phyloP scores from a whole-genome alignment of 1,284 basidiomycete species.

The Tilletia horrida region DNA sequence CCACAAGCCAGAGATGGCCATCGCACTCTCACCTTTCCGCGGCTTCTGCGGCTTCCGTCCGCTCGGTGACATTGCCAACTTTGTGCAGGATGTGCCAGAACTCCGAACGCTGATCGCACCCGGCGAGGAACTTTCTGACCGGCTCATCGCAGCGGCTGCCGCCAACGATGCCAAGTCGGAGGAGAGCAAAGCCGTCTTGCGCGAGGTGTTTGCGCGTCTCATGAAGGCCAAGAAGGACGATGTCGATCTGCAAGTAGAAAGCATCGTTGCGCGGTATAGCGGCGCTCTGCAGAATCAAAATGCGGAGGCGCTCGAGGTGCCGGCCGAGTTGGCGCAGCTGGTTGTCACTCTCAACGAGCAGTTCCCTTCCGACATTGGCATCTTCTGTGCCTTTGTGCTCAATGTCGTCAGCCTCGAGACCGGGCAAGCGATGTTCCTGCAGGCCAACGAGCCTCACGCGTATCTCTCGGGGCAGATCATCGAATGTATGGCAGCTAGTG shows the following conservation, averaged over 20 bases:
- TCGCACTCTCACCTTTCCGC: conserved; percentile 84
- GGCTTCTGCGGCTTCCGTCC: conserved; percentile 90
- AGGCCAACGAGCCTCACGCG: conserved; percentile 94
- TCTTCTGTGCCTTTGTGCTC: conserved; percentile 86
- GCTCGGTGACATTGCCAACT: conserved; percentile 66
- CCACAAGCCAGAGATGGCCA: conserved; percentile 97
- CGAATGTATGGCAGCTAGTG: conserved; percentile 58
- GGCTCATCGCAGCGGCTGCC: background rate
- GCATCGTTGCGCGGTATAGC: conserved; percentile 20
- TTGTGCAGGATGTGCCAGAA: conserved; percentile 73
- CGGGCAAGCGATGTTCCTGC: conserved; percentile 89
- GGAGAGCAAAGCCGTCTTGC: conserved; percentile 25
- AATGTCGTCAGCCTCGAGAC: conserved; percentile 77
- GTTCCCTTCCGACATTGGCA: conserved; percentile 88
- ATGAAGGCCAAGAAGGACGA: conserved; percentile 31
- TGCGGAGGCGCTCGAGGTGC: conserved; percentile 25
- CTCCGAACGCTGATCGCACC: conserved; percentile 59
- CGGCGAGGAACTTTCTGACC: conserved; percentile 11
- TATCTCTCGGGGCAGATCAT: conserved; percentile 66
- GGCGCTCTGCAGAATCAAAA: conserved; percentile 14
- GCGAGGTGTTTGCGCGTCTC: conserved; percentile 35
- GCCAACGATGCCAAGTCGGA: conserved; percentile 19
- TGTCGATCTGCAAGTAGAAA: conserved; percentile 16
- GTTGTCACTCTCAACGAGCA: conserved; percentile 72
- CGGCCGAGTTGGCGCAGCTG: conserved; percentile 60